These are phyloP conservation scores for Erysimum cheiri DNA, from an alignment of 441 rosid genomes.

Conservation along the genomic window DNA sequence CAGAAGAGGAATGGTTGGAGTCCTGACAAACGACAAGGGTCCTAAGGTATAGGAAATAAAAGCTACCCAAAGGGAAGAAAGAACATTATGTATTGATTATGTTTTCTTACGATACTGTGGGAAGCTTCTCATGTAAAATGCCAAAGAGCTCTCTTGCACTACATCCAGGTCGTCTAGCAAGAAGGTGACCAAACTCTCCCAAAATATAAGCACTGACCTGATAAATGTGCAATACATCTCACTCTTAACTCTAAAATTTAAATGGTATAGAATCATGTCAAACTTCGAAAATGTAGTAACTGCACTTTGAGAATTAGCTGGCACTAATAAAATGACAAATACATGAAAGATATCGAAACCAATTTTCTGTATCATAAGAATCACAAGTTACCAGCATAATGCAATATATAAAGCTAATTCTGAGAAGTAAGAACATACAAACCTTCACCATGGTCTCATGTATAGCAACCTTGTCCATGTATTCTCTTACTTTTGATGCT, in stretches of 20 bases:
- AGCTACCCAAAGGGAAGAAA: conserved; percentile 22
- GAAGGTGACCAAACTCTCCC: conserved; percentile 97
- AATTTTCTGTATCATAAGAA: too few species aligned
- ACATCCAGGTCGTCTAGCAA: conserved; percentile 94
- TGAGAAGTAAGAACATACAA: conserved; percentile 45
- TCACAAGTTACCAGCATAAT: too few species aligned
- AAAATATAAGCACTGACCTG: conserved; percentile 98
- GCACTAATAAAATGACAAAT: too few species aligned
- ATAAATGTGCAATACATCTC: too few species aligned
- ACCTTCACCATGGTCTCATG: conserved; percentile 99
- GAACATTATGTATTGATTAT: conserved; percentile 22
- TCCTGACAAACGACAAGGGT: conserved; percentile 49
- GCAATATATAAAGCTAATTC: conserved; percentile 1
- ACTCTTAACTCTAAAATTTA: too few species aligned
- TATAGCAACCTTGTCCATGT: conserved; percentile 90
- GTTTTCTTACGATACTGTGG: conserved; percentile 90
- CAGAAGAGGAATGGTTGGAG: conserved; percentile 83
- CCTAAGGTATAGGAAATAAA: too few species aligned
- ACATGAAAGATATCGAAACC: too few species aligned
- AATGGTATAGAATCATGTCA: too few species aligned
- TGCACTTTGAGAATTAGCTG: too few species aligned
- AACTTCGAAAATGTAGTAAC: too few species aligned
- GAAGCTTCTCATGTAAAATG: conserved; percentile 92
- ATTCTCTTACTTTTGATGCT: conserved; percentile 92
- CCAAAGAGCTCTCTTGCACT: conserved; percentile 91